phyloP scores from a whole-genome alignment of 805 yeast species.

The Schwanniomyces occidentalis region DNA sequence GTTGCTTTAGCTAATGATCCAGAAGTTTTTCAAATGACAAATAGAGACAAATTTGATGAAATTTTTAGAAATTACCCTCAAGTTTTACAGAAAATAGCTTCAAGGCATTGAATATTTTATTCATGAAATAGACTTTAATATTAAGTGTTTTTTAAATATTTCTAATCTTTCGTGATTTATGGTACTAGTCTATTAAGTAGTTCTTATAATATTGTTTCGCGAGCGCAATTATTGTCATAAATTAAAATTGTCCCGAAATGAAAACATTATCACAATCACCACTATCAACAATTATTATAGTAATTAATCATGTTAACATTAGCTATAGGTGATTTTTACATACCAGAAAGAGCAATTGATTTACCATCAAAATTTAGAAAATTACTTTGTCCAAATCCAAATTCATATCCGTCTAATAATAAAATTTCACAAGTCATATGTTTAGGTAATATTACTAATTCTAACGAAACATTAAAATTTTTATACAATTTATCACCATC shows the following conservation, averaged over 20 bases:
- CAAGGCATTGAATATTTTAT: conserved; percentile 31
- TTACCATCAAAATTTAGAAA: conserved; percentile 66
- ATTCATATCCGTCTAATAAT: conserved; percentile 39
- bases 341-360: conserved; percentile 80
- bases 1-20: conserved; percentile 85
- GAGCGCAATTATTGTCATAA: too few relatives aligned
- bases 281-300: neutral
- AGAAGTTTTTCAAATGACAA: conserved; percentile 70
- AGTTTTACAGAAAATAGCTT: conserved; percentile 55
- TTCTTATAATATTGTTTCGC: too few relatives aligned
- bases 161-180: too few relatives aligned
- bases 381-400: conserved; percentile 67
- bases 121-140: too few relatives aligned
- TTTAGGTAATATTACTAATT: conserved; percentile 78
- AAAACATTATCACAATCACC: neutral
- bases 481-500: conserved; percentile 69
- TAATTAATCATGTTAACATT: conserved; percentile 42
- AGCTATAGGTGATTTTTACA: conserved; percentile 86
- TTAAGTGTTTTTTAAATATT: too few relatives aligned
- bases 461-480: conserved; percentile 61
- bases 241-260: too few relatives aligned
- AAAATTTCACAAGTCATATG: conserved; percentile 84
- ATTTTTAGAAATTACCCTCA: conserved; percentile 67
- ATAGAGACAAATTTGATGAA: conserved; percentile 66
- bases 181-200: too few relatives aligned